These are phyloP conservation scores for Lyophyllum semitale DNA, from an alignment of 768 basidiomycete genomes.

Conservation along the genomic window DNA sequence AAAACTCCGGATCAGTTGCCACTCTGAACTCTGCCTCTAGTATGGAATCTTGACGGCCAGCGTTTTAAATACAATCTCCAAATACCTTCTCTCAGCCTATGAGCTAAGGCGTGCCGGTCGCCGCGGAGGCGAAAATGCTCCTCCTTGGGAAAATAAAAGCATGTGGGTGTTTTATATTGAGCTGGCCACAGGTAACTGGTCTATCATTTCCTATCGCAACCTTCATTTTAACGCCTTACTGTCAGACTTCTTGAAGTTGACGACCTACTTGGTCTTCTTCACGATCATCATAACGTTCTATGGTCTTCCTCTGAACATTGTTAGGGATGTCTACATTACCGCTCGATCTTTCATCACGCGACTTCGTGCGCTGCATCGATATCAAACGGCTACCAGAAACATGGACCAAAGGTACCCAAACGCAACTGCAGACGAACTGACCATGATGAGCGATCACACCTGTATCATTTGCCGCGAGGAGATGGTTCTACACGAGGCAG, in stretches of 20 bases:
- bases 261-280: conserved; percentile 94
- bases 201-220: not conserved
- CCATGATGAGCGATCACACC: conserved; percentile 80
- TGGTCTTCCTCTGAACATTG: conserved; percentile 93
- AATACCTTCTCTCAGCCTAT: conserved; percentile 80
- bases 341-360: conserved; percentile 89
- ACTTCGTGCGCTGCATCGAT: conserved; percentile 85
- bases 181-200: conserved; percentile 73
- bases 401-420: conserved; percentile 97
- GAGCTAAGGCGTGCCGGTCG: conserved; percentile 80
- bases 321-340: conserved; percentile 96
- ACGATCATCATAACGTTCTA: conserved; percentile 91
- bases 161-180: conserved; percentile 98
- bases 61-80: conserved; percentile 72
- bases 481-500: conserved; percentile 54
- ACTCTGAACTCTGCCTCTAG: conserved; percentile 39
- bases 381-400: conserved; percentile 91
- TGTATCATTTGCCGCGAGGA: conserved; percentile 99
- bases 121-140: conserved; percentile 80
- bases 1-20: not conserved
- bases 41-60: conserved; percentile 89
- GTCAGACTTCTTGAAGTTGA: conserved; percentile 89
- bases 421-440: conserved; percentile 84
- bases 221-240: conserved; percentile 10
- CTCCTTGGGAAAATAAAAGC: conserved; percentile 97